Percentiles rank a stretch among this genome's conserved stretches.
Conservation (phyloP, 306 rosid genomes). For the Parietaria judaica region DNA sequence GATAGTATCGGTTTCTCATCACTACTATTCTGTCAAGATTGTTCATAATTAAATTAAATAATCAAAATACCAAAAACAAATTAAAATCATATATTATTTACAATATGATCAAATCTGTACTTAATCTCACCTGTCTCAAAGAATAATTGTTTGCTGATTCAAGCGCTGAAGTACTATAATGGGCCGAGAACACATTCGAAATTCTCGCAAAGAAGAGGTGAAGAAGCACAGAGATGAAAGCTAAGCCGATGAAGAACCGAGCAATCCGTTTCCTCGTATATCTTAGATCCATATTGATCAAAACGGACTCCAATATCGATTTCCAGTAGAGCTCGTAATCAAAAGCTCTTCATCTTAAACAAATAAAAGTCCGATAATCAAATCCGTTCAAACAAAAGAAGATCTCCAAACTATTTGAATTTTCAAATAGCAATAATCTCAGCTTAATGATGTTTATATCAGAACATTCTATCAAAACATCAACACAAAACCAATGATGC, state of each 20-base stretch:
- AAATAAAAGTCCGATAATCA: no score
- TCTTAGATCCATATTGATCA: constrained; percentile 28
- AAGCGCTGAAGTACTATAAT: constrained; percentile 31
- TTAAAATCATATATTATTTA: neutral
- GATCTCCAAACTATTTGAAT: no score
- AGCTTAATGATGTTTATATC: no score
- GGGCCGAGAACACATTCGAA: constrained; percentile 25
- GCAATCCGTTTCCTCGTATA: constrained; percentile 81
- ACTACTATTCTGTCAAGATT: constrained; percentile 38
- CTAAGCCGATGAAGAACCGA: constrained; percentile 55
- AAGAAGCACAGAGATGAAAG: constrained; percentile 60
- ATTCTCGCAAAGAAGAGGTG: constrained; percentile 66
- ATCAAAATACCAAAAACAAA: constrained; percentile 6
- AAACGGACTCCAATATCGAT: no score
- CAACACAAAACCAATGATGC: no score
- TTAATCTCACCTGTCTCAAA: constrained; percentile 45
- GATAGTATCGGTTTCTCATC: constrained; percentile 58
- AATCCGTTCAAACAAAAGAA: no score
- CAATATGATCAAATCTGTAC: neutral
- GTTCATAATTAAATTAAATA: constrained; percentile 18
- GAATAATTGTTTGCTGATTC: constrained; percentile 34
- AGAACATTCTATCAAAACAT: no score
- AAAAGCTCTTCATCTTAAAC: no score
- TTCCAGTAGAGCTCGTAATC: no score
- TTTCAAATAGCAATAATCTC: no score